A percentile compares a stretch with the other conserved stretches of the same genome.
These are phyloP conservation scores for Kodamaea plutei DNA, from an alignment of 1,139 yeast species.

Conservation along the genomic window DNA sequence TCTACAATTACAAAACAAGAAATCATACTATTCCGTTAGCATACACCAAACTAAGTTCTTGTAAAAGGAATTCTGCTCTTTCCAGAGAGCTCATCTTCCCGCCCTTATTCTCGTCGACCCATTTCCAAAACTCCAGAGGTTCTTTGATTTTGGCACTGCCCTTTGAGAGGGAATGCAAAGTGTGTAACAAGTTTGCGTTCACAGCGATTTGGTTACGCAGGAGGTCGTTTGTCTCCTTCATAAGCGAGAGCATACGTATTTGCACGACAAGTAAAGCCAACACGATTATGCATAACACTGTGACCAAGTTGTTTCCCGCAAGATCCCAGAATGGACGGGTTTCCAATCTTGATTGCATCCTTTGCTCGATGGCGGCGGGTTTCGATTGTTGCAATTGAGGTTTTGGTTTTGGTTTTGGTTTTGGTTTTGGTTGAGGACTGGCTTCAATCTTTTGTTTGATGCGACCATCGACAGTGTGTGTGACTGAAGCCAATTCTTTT, in stretches of 20 bases:
- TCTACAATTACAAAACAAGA: no score
- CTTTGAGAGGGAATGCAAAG: slow-evolving; percentile 1
- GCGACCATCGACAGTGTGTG: slow-evolving; percentile 18
- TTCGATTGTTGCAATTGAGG: no score
- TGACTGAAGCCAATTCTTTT: slow-evolving; percentile 25
- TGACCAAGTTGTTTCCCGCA: background rate
- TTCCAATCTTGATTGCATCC: background rate
- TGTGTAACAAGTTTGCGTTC: slow-evolving; percentile 18
- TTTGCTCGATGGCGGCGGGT: background rate
- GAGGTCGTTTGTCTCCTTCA: slow-evolving; percentile 25
- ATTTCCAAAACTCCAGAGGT: slow-evolving; percentile 29
- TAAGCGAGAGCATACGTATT: slow-evolving; percentile 17
- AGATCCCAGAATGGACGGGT: slow-evolving; percentile 1
- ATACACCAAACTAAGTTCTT: slow-evolving; percentile 11
- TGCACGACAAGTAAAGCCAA: slow-evolving; percentile 23
- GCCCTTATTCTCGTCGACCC: slow-evolving; percentile 19
- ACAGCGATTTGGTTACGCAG: slow-evolving; percentile 24
- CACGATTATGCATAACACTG: slow-evolving; percentile 6
- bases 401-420: no score
- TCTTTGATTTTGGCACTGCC: no score
- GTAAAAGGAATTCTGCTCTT: slow-evolving; percentile 22
- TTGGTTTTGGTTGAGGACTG: no score
- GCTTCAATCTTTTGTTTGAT: no score
- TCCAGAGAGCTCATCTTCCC: slow-evolving; percentile 19
- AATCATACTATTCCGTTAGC: no score